Percentiles rank a stretch among this genome's conserved stretches.
These are phyloP conservation scores for Penicillium coprophilum DNA, from an alignment of 495 filamentous ascomycete species.

Conservation along the genomic window DNA sequence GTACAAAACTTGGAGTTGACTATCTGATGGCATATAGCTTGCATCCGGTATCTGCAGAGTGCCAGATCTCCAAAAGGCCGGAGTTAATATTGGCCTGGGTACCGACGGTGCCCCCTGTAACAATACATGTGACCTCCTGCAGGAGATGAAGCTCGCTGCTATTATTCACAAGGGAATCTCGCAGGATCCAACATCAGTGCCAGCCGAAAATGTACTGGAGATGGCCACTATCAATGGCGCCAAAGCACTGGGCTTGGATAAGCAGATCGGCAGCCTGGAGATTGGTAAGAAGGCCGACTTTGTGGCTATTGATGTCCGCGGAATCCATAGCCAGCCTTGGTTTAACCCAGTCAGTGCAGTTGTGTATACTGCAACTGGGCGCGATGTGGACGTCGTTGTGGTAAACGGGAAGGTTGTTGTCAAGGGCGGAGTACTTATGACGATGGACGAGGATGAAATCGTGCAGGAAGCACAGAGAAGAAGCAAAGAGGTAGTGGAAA, in stretches of 20 bases:
- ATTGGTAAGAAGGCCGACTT: slow-evolving; percentile 58
- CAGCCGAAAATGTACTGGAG: slow-evolving; percentile 50
- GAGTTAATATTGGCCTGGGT: slow-evolving; percentile 45
- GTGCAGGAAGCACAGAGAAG: slow-evolving; percentile 36
- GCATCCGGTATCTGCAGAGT: slow-evolving; percentile 50
- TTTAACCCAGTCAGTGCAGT: slow-evolving; percentile 46
- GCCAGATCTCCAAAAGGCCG: slow-evolving; percentile 35
- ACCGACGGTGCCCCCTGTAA: slow-evolving; percentile 55
- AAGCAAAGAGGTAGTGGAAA: slow-evolving; percentile 40
- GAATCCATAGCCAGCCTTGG: slow-evolving; percentile 36
- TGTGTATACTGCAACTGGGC: slow-evolving; percentile 49
- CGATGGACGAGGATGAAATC: slow-evolving; percentile 37
- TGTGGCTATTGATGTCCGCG: slow-evolving; percentile 46
- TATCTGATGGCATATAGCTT: slow-evolving; percentile 23
- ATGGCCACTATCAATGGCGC: slow-evolving; percentile 55
- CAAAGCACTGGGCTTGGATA: slow-evolving; percentile 49
- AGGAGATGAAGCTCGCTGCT: slow-evolving; percentile 52
- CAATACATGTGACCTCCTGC: slow-evolving; percentile 50
- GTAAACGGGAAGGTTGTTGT: slow-evolving; percentile 49
- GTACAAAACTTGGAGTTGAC: not conserved
- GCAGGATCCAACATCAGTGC: slow-evolving; percentile 46
- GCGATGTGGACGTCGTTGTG: slow-evolving; percentile 50
- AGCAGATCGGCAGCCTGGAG: slow-evolving; percentile 50
- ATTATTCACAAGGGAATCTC: slow-evolving; percentile 52
- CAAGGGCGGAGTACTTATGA: slow-evolving; percentile 33